Evolutionary conservation across 2,329 filamentous ascomycete genomes (phyloP).

Genomic region (Diaporthe aspalathi): DNA sequence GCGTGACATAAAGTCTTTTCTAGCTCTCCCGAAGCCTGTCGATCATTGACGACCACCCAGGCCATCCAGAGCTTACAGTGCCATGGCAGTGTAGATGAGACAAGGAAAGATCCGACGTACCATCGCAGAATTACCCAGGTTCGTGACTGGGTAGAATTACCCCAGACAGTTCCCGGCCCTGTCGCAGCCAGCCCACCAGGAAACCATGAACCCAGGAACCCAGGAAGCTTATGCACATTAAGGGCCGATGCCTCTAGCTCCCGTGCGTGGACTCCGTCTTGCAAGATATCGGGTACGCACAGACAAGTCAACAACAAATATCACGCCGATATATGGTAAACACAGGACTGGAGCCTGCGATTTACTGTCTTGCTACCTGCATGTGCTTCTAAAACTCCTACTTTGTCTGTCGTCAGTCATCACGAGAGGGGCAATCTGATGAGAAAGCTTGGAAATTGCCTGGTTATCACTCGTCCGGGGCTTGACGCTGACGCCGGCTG

Average conservation of each 20-base stretch:
- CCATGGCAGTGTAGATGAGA: background rate
- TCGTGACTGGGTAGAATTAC: background rate
- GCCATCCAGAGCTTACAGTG: background rate
- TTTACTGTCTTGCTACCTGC: background rate
- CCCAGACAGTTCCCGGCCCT: background rate
- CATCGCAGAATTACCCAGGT: background rate
- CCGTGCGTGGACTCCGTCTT: background rate
- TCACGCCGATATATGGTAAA: background rate
- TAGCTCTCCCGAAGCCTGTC: conserved; percentile 5
- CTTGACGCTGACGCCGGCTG: background rate
- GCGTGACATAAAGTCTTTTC: conserved; percentile 11
- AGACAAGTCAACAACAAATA: background rate
- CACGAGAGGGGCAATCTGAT: background rate
- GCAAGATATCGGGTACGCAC: background rate
- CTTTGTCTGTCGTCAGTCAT: too few relatives aligned
- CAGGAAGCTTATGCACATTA: background rate
- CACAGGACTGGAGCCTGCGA: background rate
- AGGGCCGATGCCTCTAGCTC: background rate
- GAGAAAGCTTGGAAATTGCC: background rate
- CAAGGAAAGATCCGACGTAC: background rate
- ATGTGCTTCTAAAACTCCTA: background rate
- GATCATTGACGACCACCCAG: conserved; percentile 11
- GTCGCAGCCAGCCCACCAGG: background rate
- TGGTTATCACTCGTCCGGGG: background rate
- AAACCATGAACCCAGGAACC: too few relatives aligned